Conservation (phyloP, 208 protist species). For the Leishmania turanica region DNA sequence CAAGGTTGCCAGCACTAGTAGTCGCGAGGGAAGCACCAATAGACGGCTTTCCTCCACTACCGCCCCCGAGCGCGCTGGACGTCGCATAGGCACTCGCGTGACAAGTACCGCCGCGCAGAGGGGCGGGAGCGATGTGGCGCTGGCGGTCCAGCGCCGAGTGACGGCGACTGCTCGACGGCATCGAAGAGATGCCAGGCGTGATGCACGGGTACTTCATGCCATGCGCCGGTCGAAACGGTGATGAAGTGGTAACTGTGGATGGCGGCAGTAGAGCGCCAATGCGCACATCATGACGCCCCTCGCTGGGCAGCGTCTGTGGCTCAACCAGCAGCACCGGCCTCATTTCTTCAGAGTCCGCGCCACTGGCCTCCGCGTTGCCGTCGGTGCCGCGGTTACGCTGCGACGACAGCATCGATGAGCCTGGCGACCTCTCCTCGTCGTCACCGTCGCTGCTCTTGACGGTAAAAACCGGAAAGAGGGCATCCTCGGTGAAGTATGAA, state of each 20-base stretch:
- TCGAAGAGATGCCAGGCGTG: not conserved
- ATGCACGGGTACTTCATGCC: not conserved
- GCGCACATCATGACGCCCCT: not conserved
- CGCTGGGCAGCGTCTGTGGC: not conserved
- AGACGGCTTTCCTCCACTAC: too few relatives aligned
- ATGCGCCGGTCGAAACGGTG: not conserved
- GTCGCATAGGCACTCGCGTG: not conserved
- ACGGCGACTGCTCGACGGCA: not conserved
- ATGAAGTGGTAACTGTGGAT: not conserved
- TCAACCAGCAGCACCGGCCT: not conserved
- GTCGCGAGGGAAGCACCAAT: not conserved
- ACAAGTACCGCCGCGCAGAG: not conserved
- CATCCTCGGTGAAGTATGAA: constrained; percentile 18
- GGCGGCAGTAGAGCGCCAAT: not conserved
- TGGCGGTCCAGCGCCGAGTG: not conserved
- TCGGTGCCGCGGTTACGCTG: not conserved
- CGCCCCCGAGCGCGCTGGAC: not conserved
- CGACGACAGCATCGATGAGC: not conserved
- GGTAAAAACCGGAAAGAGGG: constrained; percentile 46
- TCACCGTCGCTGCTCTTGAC: not conserved
- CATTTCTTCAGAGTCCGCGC: not conserved
- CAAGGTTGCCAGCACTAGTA: constrained; percentile 5
- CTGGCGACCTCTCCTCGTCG: not conserved
- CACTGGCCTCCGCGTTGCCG: not conserved
- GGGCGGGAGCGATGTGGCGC: not conserved